A percentile compares a stretch with the other conserved stretches of the same genome.
Conservation (phyloP, 768 basidiomycete species). For the Leccinum variicolor region DNA sequence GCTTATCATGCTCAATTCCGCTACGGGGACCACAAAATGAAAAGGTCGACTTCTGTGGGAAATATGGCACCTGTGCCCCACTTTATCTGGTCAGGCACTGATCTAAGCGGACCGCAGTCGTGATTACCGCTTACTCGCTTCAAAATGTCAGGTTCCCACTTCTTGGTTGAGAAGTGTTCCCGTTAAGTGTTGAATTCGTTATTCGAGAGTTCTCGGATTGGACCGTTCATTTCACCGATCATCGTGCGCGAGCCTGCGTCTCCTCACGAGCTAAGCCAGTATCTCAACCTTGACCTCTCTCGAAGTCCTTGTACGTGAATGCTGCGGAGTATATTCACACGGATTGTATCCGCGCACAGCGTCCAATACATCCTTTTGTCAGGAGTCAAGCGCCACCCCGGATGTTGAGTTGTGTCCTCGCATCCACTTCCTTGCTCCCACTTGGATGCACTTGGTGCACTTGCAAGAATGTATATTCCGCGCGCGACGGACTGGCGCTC, state of each 20-base stretch:
- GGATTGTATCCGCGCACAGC: background rate
- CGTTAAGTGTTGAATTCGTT: conserved; percentile 17
- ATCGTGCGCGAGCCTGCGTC: conserved; percentile 13
- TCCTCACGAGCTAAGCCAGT: conserved; percentile 16
- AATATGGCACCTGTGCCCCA: conserved; percentile 15
- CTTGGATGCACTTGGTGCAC: background rate
- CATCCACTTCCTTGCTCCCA: background rate
- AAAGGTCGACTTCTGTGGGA: conserved; percentile 23
- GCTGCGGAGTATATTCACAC: conserved; percentile 8
- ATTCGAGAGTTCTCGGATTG: conserved; percentile 24
- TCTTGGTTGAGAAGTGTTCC: conserved; percentile 11
- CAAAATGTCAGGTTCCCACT: conserved; percentile 23
- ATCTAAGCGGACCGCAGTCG: conserved; percentile 19
- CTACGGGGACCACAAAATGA: conserved; percentile 23
- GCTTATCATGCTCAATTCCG: conserved; percentile 15
- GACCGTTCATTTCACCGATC: conserved; percentile 25
- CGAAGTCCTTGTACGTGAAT: conserved; percentile 4
- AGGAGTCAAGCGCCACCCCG: background rate
- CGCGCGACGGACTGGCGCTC: conserved; percentile 12
- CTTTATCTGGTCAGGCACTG: conserved; percentile 30
- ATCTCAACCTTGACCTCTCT: conserved; percentile 11
- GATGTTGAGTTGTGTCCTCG: background rate
- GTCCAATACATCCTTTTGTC: background rate
- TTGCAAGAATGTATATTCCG: conserved; percentile 1
- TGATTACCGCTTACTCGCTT: conserved; percentile 24